Evolutionary conservation across 768 basidiomycete genomes (phyloP).

Genomic region (Sporobolomyces pararoseus): DNA sequence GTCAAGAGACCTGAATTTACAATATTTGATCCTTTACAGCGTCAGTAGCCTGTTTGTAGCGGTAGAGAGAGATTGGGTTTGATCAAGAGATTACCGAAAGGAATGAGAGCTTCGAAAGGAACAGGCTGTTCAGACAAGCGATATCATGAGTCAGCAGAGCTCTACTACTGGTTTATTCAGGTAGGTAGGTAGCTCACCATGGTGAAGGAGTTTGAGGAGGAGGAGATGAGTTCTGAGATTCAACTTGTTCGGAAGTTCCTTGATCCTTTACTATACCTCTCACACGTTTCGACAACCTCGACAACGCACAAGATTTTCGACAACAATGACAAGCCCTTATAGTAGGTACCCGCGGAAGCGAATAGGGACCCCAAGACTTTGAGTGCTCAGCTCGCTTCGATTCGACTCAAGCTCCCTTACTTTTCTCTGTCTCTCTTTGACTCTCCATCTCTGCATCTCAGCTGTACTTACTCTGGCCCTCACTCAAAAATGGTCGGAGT

Average conservation of each 20-base stretch:
- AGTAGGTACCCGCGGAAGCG: too few species aligned
- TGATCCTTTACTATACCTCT: too few species aligned
- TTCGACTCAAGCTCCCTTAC: neutral
- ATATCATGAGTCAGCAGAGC: neutral
- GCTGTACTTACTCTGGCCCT: neutral
- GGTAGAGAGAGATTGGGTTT: neutral
- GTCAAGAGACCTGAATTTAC: constrained; percentile 41
- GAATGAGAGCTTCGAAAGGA: constrained; percentile 95
- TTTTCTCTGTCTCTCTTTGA: neutral
- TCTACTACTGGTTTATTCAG: neutral
- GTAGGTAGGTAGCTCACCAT: neutral
- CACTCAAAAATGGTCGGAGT: constrained; percentile 20
- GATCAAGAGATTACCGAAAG: constrained; percentile 63
- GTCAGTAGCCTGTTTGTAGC: neutral
- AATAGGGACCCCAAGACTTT: too few species aligned
- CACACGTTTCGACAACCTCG: too few species aligned
- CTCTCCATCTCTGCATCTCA: neutral
- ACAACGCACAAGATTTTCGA: too few species aligned
- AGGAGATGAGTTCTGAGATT: too few species aligned
- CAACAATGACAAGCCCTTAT: too few species aligned
- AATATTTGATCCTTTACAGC: neutral
- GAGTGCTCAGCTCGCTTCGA: neutral
- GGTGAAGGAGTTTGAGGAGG: too few species aligned
- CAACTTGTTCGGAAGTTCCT: too few species aligned
- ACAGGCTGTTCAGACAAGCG: constrained; percentile 59